Base-by-base conservation (phyloP, 1,284 basidiomycete species). In the Moesziomyces sp. region DNA sequence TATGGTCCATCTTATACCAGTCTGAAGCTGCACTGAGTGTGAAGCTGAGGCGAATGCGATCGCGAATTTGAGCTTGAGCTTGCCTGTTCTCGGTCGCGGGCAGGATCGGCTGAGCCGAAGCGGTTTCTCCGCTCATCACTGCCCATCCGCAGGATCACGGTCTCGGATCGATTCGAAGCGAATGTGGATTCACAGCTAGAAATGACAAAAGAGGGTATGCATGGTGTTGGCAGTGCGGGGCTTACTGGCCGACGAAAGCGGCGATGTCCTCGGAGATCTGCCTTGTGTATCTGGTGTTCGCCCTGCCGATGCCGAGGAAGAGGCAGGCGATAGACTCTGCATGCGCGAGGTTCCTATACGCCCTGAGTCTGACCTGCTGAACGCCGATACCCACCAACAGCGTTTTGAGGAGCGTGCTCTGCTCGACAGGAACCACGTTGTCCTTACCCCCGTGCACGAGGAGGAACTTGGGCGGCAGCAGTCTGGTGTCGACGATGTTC, bases 401-500 rank as follows among this genome's bases (percentile, higher is more conserved):
- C 30, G 85, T 85, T 30, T 82, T 80, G 45, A 86, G 79, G 57
- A 85, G 77, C 9, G 81, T 81, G 10, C 81, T 74, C 62, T 85
- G 85, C 61, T 82, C 80, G 14, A 85, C 75, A 4, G 85, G 84
- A 2, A 85, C 78, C 38, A 84, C 69, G 2, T 57, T 45, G 64
- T 86, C 85, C 44, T 78, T 76, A 1, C 81, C 85, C 35, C 85
- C 86, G 56, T 86, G 86, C 16, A 86, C 75, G 8, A 86, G 78
- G 18, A 86, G 66, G 51, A 85, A 82, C 46, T 80, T 81, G 43
- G 68, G 58, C 11, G 85, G 85, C 16, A 86, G 62, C 11, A 82
- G 67, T 0, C 81, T 67, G 0, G 81, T 62, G 53, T 86, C 81
- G 45, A 86, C 61, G 16, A 85, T 80, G 40, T 83, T 79, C 63